Evolutionary conservation across 2,329 filamentous ascomycete genomes (phyloP), one percentile per base, ranked within the genome.

Genomic region (Neonectria coccinea): DNA sequence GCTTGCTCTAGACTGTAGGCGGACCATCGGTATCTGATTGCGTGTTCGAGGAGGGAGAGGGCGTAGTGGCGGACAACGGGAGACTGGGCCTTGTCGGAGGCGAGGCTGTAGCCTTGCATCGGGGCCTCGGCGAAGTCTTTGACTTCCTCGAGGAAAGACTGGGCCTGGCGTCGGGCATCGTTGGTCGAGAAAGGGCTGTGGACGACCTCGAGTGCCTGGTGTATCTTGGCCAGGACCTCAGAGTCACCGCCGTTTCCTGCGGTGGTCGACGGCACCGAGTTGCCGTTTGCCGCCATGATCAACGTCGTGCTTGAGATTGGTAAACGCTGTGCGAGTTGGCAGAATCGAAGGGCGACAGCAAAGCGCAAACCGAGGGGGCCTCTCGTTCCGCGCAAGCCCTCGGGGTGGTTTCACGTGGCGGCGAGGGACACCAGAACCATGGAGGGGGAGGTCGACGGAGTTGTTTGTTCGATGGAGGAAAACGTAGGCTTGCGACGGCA

Each of bases 1-100:
- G 89, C 88, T 77, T 97, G 90, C 22, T 89, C 87, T 29, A 85
- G 79, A 20, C 85, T 87, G 74, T 94, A 94, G 53, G 91, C 88
- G 39, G 89, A 86, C 88, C 94, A 97, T 71, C 88, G 89, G 79
- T 97, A 94, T 71, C 91, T 92, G 77, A 98, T 91, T 50, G 93
- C 90, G 79, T 97, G 91, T 75, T 97, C 95, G 70, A 99, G 88
- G 61, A 99, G 86, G 29, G 94, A 97, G 33, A 99, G 86, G 62
- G 94, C 96, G 78, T 97, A 99, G 81, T 98, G 94, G 72, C 96
- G 91, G 61, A 98, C 92, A 59, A 96, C 87, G 44, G 93, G 88
- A 58, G 92, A 87, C 76, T 97, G 93, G 41, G 86, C 83, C 74
- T 85, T 86, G 78, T 96, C 90, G 70, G 88, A 88, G 48, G 94